Conservation (phyloP, 2,329 filamentous ascomycete species). For the Fusarium aywerte region DNA sequence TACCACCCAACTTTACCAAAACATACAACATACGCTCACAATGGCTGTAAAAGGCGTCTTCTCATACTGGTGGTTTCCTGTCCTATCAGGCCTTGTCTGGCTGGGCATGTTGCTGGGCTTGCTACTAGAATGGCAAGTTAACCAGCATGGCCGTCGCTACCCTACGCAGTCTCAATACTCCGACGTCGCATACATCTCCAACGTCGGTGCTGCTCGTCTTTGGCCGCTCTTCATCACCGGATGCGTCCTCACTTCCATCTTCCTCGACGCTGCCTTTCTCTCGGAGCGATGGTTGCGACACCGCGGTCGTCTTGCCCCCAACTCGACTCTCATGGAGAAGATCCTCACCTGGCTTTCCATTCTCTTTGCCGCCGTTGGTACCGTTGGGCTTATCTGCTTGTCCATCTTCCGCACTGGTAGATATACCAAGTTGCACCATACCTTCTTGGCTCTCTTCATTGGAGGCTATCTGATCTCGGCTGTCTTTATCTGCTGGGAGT, state of each 20-base stretch:
- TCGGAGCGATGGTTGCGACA: constrained; percentile 89
- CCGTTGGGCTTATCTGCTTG: constrained; percentile 81
- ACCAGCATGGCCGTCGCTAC: constrained; percentile 66
- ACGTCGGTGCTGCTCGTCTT: constrained; percentile 69
- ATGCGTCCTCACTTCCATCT: constrained; percentile 75
- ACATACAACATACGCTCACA: constrained; percentile 5
- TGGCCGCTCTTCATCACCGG: constrained; percentile 84
- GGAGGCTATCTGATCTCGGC: constrained; percentile 86
- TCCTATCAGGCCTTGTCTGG: constrained; percentile 74
- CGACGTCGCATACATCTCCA: constrained; percentile 77
- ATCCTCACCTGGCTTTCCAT: constrained; percentile 71
- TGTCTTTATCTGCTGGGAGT: constrained; percentile 90
- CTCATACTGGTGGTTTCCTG: constrained; percentile 69
- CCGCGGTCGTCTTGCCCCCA: constrained; percentile 79
- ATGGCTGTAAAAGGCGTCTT: constrained; percentile 50
- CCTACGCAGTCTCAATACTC: constrained; percentile 68
- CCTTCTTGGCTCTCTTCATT: constrained; percentile 86
- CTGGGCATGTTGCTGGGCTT: constrained; percentile 75
- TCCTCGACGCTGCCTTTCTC: constrained; percentile 83
- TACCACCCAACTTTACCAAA: neutral
- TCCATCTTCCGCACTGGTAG: constrained; percentile 85
- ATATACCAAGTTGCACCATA: constrained; percentile 74
- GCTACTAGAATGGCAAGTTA: constrained; percentile 74
- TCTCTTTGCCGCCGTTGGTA: constrained; percentile 77
- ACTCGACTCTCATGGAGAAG: constrained; percentile 70